Evolutionary conservation across 1,139 yeast species (phyloP), one percentile per base, ranked within the genome.

Genomic region (Protomyces pachydermus): DNA sequence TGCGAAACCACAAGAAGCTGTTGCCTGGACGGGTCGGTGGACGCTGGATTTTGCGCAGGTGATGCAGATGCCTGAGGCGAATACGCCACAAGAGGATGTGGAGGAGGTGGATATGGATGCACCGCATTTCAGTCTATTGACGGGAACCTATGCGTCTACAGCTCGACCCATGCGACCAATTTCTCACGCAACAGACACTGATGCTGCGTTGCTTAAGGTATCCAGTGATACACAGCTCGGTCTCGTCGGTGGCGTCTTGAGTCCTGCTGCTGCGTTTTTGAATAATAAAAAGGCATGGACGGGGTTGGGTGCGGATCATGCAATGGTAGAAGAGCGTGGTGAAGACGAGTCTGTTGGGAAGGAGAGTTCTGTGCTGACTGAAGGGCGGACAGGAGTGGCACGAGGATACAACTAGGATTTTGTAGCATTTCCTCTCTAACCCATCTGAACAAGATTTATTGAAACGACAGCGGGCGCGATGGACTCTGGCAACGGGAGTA

Each of bases 21-120:
- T 84, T 1, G 91, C 98, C 97, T 64, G 67, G 45, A 86, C 93
- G 0, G 98, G 98, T 0, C 81, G 87, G 70, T 93, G 98, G 98
- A 82, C 88, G 16, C 85, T 91, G 0, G 95, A 88, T 70, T 90
- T 91, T 74, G 79, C 82, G 48, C 77, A 76, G 14, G 81, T 86
- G 0, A 72, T 87, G 67, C 71, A 72, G n/a, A 72, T 78, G 23
- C 69, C 74, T 16, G 72, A 72, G 16, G 64, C 65, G 34, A 38
- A 51, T 3, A 28, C 56, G 9, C 74, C 72, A 3, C 75, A 71
- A 2, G 74, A 72, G 1, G 72, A 73, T 0, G 72, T 70, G 2
- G 70, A 68, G 2, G 60, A 64, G n/a, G 56, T 34, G 14, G 69
- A 67, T 0, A 69, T 65, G 2, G 85, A 82, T 45, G 86, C 83